Conservation (phyloP, 164 flowering plant genomes). For the Berberis thunbergii region DNA sequence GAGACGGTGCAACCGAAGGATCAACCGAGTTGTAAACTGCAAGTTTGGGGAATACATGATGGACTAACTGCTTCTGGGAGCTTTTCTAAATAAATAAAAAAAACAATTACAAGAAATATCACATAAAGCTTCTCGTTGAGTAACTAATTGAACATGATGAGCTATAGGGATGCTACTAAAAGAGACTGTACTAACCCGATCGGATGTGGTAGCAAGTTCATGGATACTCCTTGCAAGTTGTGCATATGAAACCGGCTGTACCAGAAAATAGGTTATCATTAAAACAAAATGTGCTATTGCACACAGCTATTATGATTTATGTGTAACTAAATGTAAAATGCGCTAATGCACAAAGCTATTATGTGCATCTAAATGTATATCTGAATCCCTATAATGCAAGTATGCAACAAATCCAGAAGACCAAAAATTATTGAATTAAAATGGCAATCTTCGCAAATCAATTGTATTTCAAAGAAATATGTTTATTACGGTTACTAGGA, state of each 20-base stretch:
- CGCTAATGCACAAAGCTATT: too few species aligned
- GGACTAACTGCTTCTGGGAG: conserved; percentile 81
- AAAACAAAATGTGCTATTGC: not conserved
- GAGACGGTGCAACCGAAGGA: conserved; percentile 97
- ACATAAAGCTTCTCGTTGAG: not conserved
- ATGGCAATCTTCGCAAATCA: too few species aligned
- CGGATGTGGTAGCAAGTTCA: conserved; percentile 89
- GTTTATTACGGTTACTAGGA: too few species aligned
- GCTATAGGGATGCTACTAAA: not conserved
- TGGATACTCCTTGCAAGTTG: conserved; percentile 97
- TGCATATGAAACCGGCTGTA: conserved; percentile 89
- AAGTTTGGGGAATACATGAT: conserved; percentile 94
- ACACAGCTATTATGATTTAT: not conserved
- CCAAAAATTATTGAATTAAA: too few species aligned
- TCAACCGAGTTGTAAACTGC: conserved; percentile 99
- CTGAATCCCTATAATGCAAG: too few species aligned
- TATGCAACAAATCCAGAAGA: too few species aligned
- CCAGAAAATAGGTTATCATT: not conserved
- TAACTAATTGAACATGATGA: not conserved
- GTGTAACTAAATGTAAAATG: too few species aligned
- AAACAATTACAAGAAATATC: conserved; percentile 2
- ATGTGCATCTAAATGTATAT: too few species aligned
- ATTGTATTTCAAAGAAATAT: too few species aligned
- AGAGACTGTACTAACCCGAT: conserved; percentile 71
- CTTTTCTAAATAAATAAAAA: conserved; percentile 53